Evolutionary conservation across 495 filamentous ascomycete species (phyloP).

Genomic region (Hypoxylon fuscum): DNA sequence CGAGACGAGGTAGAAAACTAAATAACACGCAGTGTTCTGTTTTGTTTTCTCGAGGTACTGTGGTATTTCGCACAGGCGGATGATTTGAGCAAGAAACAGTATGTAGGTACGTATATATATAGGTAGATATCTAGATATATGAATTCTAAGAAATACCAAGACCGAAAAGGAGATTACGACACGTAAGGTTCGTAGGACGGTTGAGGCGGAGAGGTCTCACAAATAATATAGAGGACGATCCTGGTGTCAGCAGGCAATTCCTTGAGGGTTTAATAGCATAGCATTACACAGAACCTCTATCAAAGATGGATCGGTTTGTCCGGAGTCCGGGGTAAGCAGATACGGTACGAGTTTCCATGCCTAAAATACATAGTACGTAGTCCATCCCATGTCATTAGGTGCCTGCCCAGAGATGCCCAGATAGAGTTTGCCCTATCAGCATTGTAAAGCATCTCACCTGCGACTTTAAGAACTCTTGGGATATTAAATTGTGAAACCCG

Average conservation of each 20-base stretch:
- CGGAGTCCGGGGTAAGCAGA: constrained; percentile 13
- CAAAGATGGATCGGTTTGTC: constrained; percentile 10
- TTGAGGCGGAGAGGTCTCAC: background rate
- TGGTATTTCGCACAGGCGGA: background rate
- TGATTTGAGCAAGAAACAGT: background rate
- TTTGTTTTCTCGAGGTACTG: background rate
- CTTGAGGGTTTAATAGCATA: background rate
- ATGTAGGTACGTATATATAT: background rate
- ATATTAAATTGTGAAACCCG: too few relatives aligned
- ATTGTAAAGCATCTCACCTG: too few relatives aligned
- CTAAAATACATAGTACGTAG: too few relatives aligned
- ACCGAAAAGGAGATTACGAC: background rate
- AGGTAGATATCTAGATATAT: background rate
- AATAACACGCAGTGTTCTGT: too few relatives aligned
- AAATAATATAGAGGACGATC: background rate
- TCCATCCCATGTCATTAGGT: too few relatives aligned
- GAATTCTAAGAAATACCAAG: background rate
- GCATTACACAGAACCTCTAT: background rate
- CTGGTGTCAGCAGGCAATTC: background rate
- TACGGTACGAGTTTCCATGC: too few relatives aligned
- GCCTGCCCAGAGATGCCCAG: too few relatives aligned
- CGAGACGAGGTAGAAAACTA: constrained; percentile 1
- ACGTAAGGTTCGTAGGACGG: constrained; percentile 2
- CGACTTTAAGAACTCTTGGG: too few relatives aligned
- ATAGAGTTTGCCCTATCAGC: too few relatives aligned